These are phyloP conservation scores for Falciphora oryzae DNA, from an alignment of 2,329 filamentous ascomycete genomes.

Conservation along the genomic window DNA sequence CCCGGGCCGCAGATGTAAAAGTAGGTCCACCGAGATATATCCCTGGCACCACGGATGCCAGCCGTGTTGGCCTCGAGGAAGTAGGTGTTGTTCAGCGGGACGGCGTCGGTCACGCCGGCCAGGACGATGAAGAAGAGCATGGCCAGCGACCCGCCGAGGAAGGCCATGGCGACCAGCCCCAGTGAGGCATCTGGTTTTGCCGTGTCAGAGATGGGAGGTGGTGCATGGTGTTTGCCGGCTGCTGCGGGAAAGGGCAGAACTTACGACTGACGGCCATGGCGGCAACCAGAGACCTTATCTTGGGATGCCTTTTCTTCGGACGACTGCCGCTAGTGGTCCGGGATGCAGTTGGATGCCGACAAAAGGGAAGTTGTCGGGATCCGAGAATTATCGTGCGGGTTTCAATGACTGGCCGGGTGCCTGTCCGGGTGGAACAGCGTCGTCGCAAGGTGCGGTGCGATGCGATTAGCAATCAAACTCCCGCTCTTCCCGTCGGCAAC, in stretches of 20 bases:
- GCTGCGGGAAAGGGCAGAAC: neutral
- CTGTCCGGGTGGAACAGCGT: neutral
- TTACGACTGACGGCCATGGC: conserved; percentile 12
- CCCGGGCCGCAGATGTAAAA: conserved; percentile 71
- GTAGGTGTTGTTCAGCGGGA: conserved; percentile 67
- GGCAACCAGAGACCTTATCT: conserved; percentile 1
- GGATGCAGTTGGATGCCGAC: too few species aligned
- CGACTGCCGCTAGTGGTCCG: too few species aligned
- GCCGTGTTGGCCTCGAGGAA: conserved; percentile 77
- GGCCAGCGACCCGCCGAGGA: conserved; percentile 46
- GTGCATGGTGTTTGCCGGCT: neutral
- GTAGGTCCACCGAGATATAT: conserved; percentile 79
- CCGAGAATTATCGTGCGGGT: too few species aligned
- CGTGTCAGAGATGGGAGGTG: neutral
- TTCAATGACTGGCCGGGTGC: too few species aligned
- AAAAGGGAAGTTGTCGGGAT: neutral
- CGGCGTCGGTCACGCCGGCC: conserved; percentile 40
- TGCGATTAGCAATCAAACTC: neutral
- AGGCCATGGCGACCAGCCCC: conserved; percentile 38
- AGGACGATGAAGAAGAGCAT: conserved; percentile 57
- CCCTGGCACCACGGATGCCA: conserved; percentile 60
- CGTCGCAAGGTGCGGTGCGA: neutral
- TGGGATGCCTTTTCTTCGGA: neutral
- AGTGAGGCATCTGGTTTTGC: conserved; percentile 31
- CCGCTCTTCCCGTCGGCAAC: too few species aligned